Evolutionary conservation across 352 stramenopile species (phyloP).

Genomic region (Paralagenidium karlingii): DNA sequence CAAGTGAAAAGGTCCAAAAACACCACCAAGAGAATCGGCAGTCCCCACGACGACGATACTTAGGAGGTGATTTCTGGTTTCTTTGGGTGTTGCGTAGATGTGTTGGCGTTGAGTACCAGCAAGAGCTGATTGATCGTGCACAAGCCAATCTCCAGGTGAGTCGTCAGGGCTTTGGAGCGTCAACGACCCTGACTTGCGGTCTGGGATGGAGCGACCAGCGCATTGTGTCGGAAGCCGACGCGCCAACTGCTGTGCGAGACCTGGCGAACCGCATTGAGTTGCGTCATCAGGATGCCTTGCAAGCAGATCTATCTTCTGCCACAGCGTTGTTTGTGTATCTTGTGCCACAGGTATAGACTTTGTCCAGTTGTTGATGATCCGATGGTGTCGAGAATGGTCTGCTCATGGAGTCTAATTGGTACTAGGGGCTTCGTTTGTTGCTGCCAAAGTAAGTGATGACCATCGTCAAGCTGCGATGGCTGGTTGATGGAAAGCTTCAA

Average conservation of each 20-base stretch:
- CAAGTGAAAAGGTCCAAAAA: too few species aligned
- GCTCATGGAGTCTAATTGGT: conserved; percentile 2
- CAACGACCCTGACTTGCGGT: neutral
- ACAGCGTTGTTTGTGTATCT: conserved; percentile 76
- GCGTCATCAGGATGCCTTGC: conserved; percentile 40
- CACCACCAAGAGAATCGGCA: too few species aligned
- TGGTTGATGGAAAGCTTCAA: too few species aligned
- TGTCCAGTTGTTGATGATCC: too few species aligned
- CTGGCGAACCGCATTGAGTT: conserved; percentile 33
- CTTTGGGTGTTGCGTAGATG: conserved; percentile 16
- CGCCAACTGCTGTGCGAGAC: neutral
- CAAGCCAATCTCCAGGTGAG: conserved; percentile 23
- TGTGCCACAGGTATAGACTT: conserved; percentile 35
- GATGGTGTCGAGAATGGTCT: neutral
- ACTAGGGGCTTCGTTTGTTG: conserved; percentile 51
- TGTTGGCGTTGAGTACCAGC: conserved; percentile 67
- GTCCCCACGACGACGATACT: too few species aligned
- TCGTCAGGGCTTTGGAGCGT: conserved; percentile 1
- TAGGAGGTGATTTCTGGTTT: neutral
- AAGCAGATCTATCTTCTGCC: conserved; percentile 37
- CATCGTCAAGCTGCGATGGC: neutral
- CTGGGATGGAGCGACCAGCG: conserved; percentile 17
- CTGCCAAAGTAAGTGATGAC: conserved; percentile 39
- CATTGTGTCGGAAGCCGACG: conserved; percentile 3
- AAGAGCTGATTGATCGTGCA: conserved; percentile 35